These are phyloP conservation scores for Globisporangium paroecandrum DNA, from an alignment of 352 stramenopile genomes.

Conservation along the genomic window DNA sequence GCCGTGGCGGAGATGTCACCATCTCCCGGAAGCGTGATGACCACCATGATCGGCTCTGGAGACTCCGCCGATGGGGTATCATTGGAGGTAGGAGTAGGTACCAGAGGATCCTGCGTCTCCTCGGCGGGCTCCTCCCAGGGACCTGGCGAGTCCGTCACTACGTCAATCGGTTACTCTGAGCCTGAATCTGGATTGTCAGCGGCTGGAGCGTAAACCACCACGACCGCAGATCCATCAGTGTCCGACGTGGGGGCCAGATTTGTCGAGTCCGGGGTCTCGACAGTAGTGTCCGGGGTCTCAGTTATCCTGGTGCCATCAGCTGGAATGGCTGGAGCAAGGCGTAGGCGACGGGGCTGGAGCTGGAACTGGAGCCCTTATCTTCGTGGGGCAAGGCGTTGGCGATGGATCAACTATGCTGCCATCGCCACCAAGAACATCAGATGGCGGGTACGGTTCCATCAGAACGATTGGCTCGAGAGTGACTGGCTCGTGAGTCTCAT, in stretches of 20 bases:
- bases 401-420: not conserved
- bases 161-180: not conserved
- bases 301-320: not conserved
- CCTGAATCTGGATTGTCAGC: not conserved
- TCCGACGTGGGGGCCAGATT: not conserved
- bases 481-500: not conserved
- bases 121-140: not conserved
- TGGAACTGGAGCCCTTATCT: not conserved
- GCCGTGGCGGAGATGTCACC: not conserved
- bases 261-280: not conserved
- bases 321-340: not conserved
- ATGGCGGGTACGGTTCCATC: not conserved
- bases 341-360: not conserved
- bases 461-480: not conserved
- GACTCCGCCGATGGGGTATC: not conserved
- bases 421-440: not conserved
- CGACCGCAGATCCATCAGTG: not conserved
- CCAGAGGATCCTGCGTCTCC: not conserved
- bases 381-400: not conserved
- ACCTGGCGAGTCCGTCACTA: not conserved
- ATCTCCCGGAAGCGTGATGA: not conserved
- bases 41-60: not conserved
- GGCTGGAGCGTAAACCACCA: not conserved
- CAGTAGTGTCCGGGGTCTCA: not conserved
- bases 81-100: not conserved